phyloP scores from a whole-genome alignment of 192 early-diverging fungal species.

The Coemansia sp. region DNA sequence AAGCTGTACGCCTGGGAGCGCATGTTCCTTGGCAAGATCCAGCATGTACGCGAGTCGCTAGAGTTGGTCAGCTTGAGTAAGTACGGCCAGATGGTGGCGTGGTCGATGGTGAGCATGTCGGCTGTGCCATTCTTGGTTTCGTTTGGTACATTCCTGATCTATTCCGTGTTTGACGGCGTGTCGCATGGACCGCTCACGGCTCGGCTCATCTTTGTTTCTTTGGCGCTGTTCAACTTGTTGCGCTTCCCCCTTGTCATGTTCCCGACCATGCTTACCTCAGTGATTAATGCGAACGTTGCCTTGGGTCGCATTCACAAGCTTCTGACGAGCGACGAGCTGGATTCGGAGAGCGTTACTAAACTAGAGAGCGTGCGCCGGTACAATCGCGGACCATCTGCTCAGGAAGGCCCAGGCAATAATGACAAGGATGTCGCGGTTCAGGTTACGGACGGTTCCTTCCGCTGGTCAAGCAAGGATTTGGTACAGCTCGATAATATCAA shows the following conservation, averaged over 20 bases:
- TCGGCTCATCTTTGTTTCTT: conserved; percentile 80
- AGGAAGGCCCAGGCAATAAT: background rate
- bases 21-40: conserved; percentile 69
- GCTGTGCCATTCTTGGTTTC: conserved; percentile 90
- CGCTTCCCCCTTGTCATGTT: conserved; percentile 87
- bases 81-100: conserved; percentile 71
- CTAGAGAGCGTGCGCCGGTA: conserved; percentile 26
- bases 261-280: conserved; percentile 75
- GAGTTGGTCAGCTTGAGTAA: conserved; percentile 79
- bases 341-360: conserved; percentile 64
- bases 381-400: background rate
- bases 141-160: conserved; percentile 80
- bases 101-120: conserved; percentile 75
- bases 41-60: conserved; percentile 70
- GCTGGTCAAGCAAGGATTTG: conserved; percentile 53
- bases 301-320: conserved; percentile 80
- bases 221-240: conserved; percentile 92
- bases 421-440: conserved; percentile 35
- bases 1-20: conserved; percentile 96
- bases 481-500: conserved; percentile 42
- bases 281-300: conserved; percentile 86
- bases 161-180: conserved; percentile 61
- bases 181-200: conserved; percentile 62
- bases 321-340: conserved; percentile 80
- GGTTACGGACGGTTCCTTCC: conserved; percentile 57